phyloP scores from a whole-genome alignment of 2,329 filamentous ascomycete genomes.

The Aschersonia sp. region DNA sequence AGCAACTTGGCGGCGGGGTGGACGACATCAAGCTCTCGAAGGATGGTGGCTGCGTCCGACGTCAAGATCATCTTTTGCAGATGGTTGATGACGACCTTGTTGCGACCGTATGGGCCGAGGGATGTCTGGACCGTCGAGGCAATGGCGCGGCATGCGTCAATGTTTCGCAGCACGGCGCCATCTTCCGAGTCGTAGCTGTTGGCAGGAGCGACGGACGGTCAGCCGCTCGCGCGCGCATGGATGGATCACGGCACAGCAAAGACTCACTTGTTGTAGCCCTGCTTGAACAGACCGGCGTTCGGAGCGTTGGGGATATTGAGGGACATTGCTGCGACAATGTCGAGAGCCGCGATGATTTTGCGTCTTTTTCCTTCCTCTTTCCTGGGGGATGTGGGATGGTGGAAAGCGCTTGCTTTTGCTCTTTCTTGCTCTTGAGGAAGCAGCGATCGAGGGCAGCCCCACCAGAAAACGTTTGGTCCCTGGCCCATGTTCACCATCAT shows the following conservation, averaged over 20 bases:
- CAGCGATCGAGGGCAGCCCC: too few relatives aligned
- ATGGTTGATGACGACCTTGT: constrained; percentile 99
- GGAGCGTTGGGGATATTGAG: constrained; percentile 90
- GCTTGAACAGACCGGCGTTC: constrained; percentile 87
- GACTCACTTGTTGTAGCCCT: constrained; percentile 84
- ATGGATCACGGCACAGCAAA: neutral
- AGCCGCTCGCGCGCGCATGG: too few relatives aligned
- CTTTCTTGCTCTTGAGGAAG: too few relatives aligned
- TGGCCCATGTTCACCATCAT: too few relatives aligned
- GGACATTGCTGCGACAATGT: constrained; percentile 50
- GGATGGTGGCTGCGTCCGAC: constrained; percentile 91
- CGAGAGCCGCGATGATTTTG: too few relatives aligned
- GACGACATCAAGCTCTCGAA: constrained; percentile 93
- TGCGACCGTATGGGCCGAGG: constrained; percentile 89
- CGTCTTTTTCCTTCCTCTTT: too few relatives aligned
- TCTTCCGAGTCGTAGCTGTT: constrained; percentile 94
- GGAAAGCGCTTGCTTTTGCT: too few relatives aligned
- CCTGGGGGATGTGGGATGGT: too few relatives aligned
- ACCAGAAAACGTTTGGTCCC: too few relatives aligned
- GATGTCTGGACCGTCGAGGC: constrained; percentile 94
- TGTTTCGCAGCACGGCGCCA: constrained; percentile 95
- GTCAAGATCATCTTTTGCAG: constrained; percentile 99
- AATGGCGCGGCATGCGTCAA: constrained; percentile 95
- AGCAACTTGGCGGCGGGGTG: constrained; percentile 95
- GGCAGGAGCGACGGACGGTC: constrained; percentile 6